A percentile compares a stretch with the other conserved stretches of the same genome.
These are phyloP conservation scores for Diacronema lutheri DNA, from an alignment of 78 protist genomes.

Conservation along the genomic window DNA sequence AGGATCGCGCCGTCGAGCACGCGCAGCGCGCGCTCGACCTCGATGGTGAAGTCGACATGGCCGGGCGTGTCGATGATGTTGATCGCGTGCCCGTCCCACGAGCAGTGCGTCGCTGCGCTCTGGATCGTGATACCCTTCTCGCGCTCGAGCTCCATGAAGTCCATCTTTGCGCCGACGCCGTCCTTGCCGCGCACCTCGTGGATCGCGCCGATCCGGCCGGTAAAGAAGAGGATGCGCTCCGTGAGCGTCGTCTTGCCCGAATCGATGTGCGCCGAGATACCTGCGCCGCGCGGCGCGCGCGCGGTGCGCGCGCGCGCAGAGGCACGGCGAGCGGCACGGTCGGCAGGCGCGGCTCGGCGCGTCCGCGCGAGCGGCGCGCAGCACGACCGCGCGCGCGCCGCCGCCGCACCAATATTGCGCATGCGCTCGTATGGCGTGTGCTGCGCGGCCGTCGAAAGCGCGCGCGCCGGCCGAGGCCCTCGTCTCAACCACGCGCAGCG, in stretches of 20 bases:
- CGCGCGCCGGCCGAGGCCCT: no score
- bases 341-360: no score
- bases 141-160: conserved; percentile 91
- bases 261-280: conserved; percentile 83
- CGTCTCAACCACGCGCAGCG: no score
- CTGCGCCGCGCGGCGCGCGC: conserved; percentile 24
- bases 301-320: no score
- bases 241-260: conserved; percentile 94
- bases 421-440: no score
- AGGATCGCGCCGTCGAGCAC: conserved; percentile 62
- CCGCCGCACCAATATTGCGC: no score
- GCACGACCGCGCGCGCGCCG: no score
- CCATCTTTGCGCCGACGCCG: conserved; percentile 94
- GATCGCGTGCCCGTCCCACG: conserved; percentile 69
- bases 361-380: no score
- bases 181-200: conserved; percentile 77
- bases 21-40: conserved; percentile 72
- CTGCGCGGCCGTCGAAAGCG: no score
- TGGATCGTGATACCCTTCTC: conserved; percentile 91
- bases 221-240: conserved; percentile 92
- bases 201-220: conserved; percentile 73
- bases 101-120: conserved; percentile 76
- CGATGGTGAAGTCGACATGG: conserved; percentile 94
- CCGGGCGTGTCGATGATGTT: conserved; percentile 96
- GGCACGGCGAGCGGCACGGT: no score